phyloP scores from a whole-genome alignment of 2,329 filamentous ascomycete genomes.

The Fusarium guadeloupense region DNA sequence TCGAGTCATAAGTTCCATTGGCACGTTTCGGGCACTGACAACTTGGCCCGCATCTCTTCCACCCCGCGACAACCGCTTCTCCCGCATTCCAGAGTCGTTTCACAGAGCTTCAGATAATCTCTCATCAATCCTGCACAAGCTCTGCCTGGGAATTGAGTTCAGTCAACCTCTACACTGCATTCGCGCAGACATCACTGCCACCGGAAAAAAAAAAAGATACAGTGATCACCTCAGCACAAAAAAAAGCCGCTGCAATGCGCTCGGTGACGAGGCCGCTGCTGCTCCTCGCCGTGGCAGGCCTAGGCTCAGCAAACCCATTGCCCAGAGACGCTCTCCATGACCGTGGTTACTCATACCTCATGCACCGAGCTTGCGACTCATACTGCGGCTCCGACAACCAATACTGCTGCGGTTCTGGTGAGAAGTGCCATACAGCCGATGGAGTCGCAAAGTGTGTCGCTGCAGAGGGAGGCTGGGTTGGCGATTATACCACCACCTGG shows the following conservation, averaged over 20 bases:
- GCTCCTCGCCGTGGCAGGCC: slow-evolving; percentile 50
- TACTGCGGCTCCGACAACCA: slow-evolving; percentile 65
- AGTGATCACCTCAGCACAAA: neutral
- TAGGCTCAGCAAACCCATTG: slow-evolving; percentile 56
- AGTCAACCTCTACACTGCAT: slow-evolving; percentile 12
- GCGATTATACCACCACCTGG: slow-evolving; percentile 65
- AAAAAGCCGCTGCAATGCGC: slow-evolving; percentile 35
- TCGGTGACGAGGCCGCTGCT: slow-evolving; percentile 46
- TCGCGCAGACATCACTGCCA: slow-evolving; percentile 4
- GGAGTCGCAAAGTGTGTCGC: slow-evolving; percentile 61
- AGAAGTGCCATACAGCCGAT: slow-evolving; percentile 61
- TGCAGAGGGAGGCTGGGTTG: slow-evolving; percentile 46
- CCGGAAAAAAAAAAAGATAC: neutral
- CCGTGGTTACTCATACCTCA: slow-evolving; percentile 60
- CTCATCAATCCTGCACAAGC: slow-evolving; percentile 9
- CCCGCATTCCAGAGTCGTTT: slow-evolving; percentile 29
- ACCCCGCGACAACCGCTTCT: slow-evolving; percentile 25
- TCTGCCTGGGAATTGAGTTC: slow-evolving; percentile 26
- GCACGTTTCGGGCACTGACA: slow-evolving; percentile 30
- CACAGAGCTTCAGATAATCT: slow-evolving; percentile 25
- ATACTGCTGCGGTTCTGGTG: slow-evolving; percentile 62
- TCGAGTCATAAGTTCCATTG: neutral
- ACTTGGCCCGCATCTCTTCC: slow-evolving; percentile 19
- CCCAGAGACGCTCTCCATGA: slow-evolving; percentile 61
- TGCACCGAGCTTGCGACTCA: slow-evolving; percentile 58